phyloP scores from a whole-genome alignment of 768 basidiomycete genomes.

The Trichaptum fuscoviolaceum region DNA sequence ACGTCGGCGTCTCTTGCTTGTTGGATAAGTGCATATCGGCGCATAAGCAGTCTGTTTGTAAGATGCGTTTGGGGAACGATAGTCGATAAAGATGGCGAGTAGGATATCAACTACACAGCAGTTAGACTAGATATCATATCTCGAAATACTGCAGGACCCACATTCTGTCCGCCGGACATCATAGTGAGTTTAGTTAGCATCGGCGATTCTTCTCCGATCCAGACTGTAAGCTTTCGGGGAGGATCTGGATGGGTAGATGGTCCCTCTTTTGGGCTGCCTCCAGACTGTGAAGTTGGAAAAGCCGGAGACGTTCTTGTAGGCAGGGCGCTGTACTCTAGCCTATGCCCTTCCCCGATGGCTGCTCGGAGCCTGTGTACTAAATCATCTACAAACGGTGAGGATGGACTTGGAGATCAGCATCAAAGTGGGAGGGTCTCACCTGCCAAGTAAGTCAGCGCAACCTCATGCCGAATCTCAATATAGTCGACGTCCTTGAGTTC shows the following conservation, averaged over 20 bases:
- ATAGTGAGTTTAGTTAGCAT: constrained; percentile 81
- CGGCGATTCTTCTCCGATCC: constrained; percentile 74
- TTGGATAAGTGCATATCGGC: constrained; percentile 82
- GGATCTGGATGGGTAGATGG: not conserved
- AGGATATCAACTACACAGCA: constrained; percentile 60
- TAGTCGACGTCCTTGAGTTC: constrained; percentile 20
- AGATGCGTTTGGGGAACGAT: constrained; percentile 55
- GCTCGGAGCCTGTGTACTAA: not conserved
- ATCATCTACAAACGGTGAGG: not conserved
- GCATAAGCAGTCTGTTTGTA: constrained; percentile 83
- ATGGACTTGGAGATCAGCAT: not conserved
- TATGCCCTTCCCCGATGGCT: not conserved
- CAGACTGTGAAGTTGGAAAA: not conserved
- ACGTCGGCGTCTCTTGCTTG: constrained; percentile 89
- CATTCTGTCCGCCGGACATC: constrained; percentile 24
- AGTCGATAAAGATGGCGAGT: constrained; percentile 51
- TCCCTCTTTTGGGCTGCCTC: not conserved
- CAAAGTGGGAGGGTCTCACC: constrained; percentile 31
- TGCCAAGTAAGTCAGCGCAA: constrained; percentile 64
- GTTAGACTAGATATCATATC: not conserved
- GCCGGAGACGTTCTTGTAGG: not conserved
- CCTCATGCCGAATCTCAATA: constrained; percentile 67
- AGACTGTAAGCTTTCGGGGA: not conserved
- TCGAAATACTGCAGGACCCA: not conserved
- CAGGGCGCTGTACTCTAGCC: not conserved